These are phyloP conservation scores for Tolypocladium endophyticum DNA, from an alignment of 2,329 filamentous ascomycete genomes.

Conservation along the genomic window DNA sequence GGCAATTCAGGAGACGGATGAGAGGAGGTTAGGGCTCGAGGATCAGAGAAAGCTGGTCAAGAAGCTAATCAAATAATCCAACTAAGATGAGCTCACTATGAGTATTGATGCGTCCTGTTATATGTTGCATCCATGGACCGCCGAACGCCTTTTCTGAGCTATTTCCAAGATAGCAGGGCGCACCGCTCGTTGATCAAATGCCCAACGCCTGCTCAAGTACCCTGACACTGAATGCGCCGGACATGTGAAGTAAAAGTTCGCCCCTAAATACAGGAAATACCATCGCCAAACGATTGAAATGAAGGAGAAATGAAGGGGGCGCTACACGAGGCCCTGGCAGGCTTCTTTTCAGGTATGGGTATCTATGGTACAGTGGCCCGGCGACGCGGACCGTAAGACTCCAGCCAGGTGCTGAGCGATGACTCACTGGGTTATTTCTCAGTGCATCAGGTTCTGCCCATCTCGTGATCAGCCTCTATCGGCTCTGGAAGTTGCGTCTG, in stretches of 20 bases:
- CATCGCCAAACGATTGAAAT: not conserved
- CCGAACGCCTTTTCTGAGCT: not conserved
- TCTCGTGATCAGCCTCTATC: constrained; percentile 27
- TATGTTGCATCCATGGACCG: not conserved
- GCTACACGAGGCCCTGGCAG: not conserved
- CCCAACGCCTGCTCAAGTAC: not conserved
- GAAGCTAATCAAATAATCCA: constrained; percentile 50
- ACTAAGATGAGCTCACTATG: constrained; percentile 18
- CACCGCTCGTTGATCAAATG: not conserved
- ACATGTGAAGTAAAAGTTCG: not conserved
- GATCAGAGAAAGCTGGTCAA: constrained; percentile 62
- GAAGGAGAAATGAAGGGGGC: not conserved
- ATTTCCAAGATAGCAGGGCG: not conserved
- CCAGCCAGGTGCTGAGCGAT: not conserved
- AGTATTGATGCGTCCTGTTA: not conserved
- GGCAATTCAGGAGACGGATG: constrained; percentile 69
- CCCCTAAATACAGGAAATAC: not conserved
- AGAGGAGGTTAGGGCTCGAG: constrained; percentile 49
- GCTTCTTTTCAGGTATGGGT: not conserved
- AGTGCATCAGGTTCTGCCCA: constrained; percentile 10
- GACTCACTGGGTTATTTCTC: not conserved
- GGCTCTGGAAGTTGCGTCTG: constrained; percentile 28
- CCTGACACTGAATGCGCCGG: not conserved
- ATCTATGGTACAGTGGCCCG: not conserved
- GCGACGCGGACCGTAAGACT: not conserved